Conservation (phyloP, 345 rosid genomes). For the Excoecaria cochinchinensis region DNA sequence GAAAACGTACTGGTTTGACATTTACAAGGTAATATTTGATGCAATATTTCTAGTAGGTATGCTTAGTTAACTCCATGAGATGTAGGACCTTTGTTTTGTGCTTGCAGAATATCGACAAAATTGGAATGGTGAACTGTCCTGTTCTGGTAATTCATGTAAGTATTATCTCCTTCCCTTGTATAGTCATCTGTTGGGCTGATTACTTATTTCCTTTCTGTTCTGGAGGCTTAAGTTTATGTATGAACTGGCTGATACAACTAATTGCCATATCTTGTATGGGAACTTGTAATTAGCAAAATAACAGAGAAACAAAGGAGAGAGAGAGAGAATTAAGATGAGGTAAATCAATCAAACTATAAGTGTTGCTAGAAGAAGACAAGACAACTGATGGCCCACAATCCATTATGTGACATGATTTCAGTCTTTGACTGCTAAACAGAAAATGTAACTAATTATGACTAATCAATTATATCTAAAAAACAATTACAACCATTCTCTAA, state of each 20-base stretch:
- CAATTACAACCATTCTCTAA: background rate
- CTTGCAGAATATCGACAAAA: slow-evolving; percentile 90
- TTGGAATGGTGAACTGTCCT: slow-evolving; percentile 67
- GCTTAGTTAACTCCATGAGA: slow-evolving; percentile 7
- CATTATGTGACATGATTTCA: background rate
- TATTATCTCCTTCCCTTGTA: slow-evolving; percentile 11
- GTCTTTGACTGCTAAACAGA: background rate
- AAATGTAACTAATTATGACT: background rate
- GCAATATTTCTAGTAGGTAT: slow-evolving; percentile 1
- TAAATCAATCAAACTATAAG: background rate
- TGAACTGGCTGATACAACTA: background rate
- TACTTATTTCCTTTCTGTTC: background rate
- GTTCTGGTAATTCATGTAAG: slow-evolving; percentile 90
- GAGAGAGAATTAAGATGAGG: background rate
- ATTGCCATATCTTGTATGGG: too few relatives aligned
- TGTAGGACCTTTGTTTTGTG: slow-evolving; percentile 8
- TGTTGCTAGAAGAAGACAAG: background rate
- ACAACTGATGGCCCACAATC: background rate
- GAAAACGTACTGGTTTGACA: slow-evolving; percentile 94
- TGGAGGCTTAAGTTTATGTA: background rate
- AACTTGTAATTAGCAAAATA: background rate
- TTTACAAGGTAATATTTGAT: slow-evolving; percentile 63
- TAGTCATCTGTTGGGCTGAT: background rate
- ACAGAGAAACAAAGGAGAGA: background rate
- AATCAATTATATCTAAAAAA: background rate